A percentile compares a stretch with the other conserved stretches of the same genome.
Conservation (phyloP, 2,329 filamentous ascomycete genomes). For the Emergomyces orientalis region DNA sequence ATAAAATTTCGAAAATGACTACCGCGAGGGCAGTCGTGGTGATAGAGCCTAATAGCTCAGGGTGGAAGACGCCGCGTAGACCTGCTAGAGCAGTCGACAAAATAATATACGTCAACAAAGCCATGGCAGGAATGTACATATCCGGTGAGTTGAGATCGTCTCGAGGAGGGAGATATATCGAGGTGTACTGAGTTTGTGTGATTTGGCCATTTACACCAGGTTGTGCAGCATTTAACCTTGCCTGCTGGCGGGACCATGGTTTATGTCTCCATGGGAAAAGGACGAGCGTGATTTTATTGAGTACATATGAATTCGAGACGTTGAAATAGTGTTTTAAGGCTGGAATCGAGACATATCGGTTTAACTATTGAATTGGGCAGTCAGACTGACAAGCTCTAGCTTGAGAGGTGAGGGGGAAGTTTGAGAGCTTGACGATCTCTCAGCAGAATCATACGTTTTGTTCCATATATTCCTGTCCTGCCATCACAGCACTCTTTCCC, state of each 20-base stretch:
- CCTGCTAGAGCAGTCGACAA: conserved; percentile 85
- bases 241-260: conserved; percentile 89
- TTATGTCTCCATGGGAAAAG: conserved; percentile 97
- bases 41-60: conserved; percentile 82
- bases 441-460: conserved; percentile 58
- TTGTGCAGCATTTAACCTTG: conserved; percentile 37
- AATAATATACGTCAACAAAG: conserved; percentile 92
- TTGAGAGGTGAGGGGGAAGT: background rate
- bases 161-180: conserved; percentile 71
- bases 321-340: conserved; percentile 99
- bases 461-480: conserved; percentile 89
- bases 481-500: conserved; percentile 81
- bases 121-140: conserved; percentile 99
- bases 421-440: background rate
- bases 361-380: conserved; percentile 43
- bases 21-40: conserved; percentile 76
- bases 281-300: conserved; percentile 85
- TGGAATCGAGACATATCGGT: conserved; percentile 80
- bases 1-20: conserved; percentile 78
- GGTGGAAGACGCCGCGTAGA: conserved; percentile 82
- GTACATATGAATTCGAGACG: conserved; percentile 92
- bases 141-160: conserved; percentile 97
- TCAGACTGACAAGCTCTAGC: background rate
- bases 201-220: conserved; percentile 50
- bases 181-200: conserved; percentile 46